Base-by-base conservation (phyloP, 805 yeast genomes). In the Cyberlindnera mississippiensis region DNA sequence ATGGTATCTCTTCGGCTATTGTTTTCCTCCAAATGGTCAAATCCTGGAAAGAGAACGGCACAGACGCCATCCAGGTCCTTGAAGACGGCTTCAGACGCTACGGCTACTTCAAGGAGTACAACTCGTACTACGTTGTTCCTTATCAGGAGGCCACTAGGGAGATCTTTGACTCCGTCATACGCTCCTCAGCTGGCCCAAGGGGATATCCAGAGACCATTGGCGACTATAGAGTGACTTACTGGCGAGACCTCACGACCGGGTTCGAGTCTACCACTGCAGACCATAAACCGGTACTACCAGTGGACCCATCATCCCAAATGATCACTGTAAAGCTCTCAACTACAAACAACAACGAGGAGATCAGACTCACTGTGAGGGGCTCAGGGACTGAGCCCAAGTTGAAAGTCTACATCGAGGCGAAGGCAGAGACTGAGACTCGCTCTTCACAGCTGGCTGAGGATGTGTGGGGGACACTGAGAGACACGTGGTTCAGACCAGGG, bases 351-450 rank as follows among this genome's bases (percentile, higher is more conserved):
- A 61, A 55, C 2, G 75, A 69, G 32, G 50, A 49, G 16, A 79
- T 87, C 2, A 66, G 95, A 28, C 81, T 90, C 57, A 90, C 98
- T 0, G 80, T 86, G 37, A 73, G 99, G 40, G 97, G 97, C 0
- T 87, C 96, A 3, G 99, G 99, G 10, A 91, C 99, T 0, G 99
- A 91, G 61, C 97, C 97, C 3, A 91, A 91, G 60, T 68, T 91
- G 49, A 91, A 91, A 61, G 85, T 91, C 1, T 91, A 91, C 63
- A 81, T 91, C 27, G 99, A 91, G 58, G 93, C 95, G 0, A 62
- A 63, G 32, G 72, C 87, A 0, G 37, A 48, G 0, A 60, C 67
- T 8, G 85, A 73, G 33, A 55, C 45, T 0, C 57, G 61, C 4
- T 85, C 96, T 0, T 45, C 52, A 0, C 45, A 33, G 0, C 55